Evolutionary conservation across 1,284 basidiomycete genomes (phyloP).

Genomic region (Heliocybe sulcata): DNA sequence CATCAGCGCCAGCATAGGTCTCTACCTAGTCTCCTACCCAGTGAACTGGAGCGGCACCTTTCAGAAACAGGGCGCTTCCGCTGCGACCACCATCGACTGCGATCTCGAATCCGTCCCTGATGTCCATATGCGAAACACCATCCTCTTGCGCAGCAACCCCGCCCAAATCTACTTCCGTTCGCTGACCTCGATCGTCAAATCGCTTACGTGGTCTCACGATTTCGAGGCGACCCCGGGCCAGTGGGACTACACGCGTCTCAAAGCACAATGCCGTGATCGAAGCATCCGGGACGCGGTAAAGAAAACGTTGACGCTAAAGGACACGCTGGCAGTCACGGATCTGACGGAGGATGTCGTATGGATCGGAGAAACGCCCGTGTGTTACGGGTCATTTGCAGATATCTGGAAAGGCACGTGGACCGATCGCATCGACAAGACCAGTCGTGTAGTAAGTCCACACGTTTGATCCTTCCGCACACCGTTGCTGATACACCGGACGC

Average conservation of each 20-base stretch:
- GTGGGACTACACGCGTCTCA: slow-evolving; percentile 43
- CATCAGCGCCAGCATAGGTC: slow-evolving; percentile 38
- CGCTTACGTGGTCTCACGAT: slow-evolving; percentile 37
- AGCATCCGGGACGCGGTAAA: slow-evolving; percentile 44
- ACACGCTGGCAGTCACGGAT: slow-evolving; percentile 38
- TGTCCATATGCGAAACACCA: slow-evolving; percentile 46
- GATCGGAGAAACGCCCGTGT: slow-evolving; percentile 30
- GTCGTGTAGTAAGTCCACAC: slow-evolving; percentile 21
- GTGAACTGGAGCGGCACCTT: not conserved
- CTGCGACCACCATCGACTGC: slow-evolving; percentile 24
- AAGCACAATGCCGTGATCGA: slow-evolving; percentile 47
- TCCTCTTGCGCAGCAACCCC: slow-evolving; percentile 45
- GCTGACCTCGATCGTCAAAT: slow-evolving; percentile 34
- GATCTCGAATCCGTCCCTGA: slow-evolving; percentile 42
- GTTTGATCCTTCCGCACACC: not conserved
- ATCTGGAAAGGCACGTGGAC: slow-evolving; percentile 52
- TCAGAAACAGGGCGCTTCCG: not conserved
- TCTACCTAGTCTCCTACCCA: slow-evolving; percentile 34
- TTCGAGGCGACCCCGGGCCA: slow-evolving; percentile 36
- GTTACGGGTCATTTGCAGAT: slow-evolving; percentile 47
- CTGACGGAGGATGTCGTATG: slow-evolving; percentile 43
- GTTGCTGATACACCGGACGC: not conserved
- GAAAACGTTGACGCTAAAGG: slow-evolving; percentile 45
- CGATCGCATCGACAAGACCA: slow-evolving; percentile 32
- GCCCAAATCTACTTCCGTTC: slow-evolving; percentile 39